Evolutionary conservation across 2,329 filamentous ascomycete genomes (phyloP).

Genomic region (Myriosclerotinia curreyana): DNA sequence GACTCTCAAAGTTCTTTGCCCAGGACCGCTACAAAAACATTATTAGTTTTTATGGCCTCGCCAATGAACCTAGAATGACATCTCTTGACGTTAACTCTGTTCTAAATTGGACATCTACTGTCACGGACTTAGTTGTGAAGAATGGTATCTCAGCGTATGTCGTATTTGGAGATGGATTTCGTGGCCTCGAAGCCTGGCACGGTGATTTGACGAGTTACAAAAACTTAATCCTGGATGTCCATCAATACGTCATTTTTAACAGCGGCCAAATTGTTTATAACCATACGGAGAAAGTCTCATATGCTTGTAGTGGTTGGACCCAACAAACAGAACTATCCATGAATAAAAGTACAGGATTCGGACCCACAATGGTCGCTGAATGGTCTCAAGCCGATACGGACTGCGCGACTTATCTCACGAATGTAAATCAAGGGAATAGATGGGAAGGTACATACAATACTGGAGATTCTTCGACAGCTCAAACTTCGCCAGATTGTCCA

Average conservation of each 20-base stretch:
- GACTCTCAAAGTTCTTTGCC: slow-evolving; percentile 86
- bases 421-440: slow-evolving; percentile 81
- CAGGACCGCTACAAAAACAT: slow-evolving; percentile 91
- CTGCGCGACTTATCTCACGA: slow-evolving; percentile 82
- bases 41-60: slow-evolving; percentile 87
- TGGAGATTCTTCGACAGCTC: slow-evolving; percentile 52
- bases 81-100: slow-evolving; percentile 63
- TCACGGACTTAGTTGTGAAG: slow-evolving; percentile 66
- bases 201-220: slow-evolving; percentile 70
- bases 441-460: slow-evolving; percentile 86
- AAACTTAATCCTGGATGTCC: slow-evolving; percentile 85
- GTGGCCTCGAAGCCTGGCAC: slow-evolving; percentile 88
- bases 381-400: slow-evolving; percentile 98
- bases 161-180: slow-evolving; percentile 92
- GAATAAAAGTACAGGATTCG: slow-evolving; percentile 75
- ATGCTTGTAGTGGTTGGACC: slow-evolving; percentile 86
- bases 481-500: slow-evolving; percentile 73
- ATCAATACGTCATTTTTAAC: slow-evolving; percentile 99
- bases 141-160: slow-evolving; percentile 74
- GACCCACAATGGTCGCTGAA: slow-evolving; percentile 91
- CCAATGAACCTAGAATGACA: slow-evolving; percentile 91
- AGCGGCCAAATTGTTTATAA: slow-evolving; percentile 75
- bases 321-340: slow-evolving; percentile 71
- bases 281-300: slow-evolving; percentile 79
- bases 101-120: slow-evolving; percentile 73